Base-by-base conservation (phyloP, 2,329 filamentous ascomycete species). In the Rhinocladiella similis region DNA sequence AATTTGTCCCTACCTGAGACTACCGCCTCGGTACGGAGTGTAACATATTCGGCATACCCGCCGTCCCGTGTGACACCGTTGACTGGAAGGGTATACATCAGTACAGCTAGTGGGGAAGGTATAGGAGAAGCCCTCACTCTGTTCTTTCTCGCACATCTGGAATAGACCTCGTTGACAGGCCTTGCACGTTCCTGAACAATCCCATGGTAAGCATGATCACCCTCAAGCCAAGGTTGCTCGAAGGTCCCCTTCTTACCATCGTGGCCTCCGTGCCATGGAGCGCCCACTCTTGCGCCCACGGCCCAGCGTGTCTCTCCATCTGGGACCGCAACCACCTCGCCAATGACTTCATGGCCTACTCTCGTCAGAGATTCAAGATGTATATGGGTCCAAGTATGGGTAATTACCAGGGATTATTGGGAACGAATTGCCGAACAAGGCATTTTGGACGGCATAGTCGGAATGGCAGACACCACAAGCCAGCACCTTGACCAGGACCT, bases 391-490 rank as follows among this genome's bases (percentile, higher is more conserved):
- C n/a, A n/a, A 12, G 6, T 16, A 3, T 5, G 10, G 6, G 10
- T 33, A 9, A 7, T 41, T 41, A 41, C 38, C 89, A 0, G 86
- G 84, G 1, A 85, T 72, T 5, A 83, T 78, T 1, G 87, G 87
- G 64, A 82, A 86, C 18, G 78, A 65, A 42, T 82, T 77, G 10
- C 82, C 83, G 42, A 87, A 73, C 3, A 71, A 65, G 20, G 83
- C 83, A 2, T 66, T 46, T 48, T 78, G 74, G 1, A 81, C 70
- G 51, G 69, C 72, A 18, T 72, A 59, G 64, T 91, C 88, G 0
- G 80, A 82, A 69, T 85, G 85, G 70, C 88, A 91, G 47, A 92
- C 81, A 42, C 88, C 88, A 63, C 85, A 89, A 5, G 88, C 88
- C 7, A 85, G 75, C 2, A 90, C 81, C 69, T 90, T 90, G 70